Evolutionary conservation across 257 asterid genomes (phyloP), one percentile per base, ranked within the genome.

Genomic region (Forsythia suspensa): DNA sequence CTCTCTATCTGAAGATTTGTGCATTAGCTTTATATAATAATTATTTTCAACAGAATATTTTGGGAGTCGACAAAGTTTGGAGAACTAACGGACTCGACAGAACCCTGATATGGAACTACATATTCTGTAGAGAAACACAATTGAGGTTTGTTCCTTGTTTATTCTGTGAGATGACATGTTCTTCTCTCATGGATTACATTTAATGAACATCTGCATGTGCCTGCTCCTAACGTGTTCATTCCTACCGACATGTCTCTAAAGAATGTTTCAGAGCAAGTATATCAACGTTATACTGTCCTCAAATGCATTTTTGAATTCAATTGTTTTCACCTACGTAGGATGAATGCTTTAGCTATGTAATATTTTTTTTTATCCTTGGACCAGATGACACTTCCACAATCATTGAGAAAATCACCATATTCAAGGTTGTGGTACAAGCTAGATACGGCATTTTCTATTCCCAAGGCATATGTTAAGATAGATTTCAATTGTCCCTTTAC

Each of bases 351-450:
- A 78, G 51, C 76, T 84, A 84, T 74, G 81, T 85, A 72, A 77
- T 78, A 57, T 29, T 76, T 29, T 76, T 24, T 79, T 78, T 76
- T n/a, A 77, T 42, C 74, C 79, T 85, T 75, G 80, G 46, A 82
- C 79, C 94, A 96, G 98, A 84, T 82, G 55, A 91, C 84, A 63
- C 79, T 90, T 70, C 99, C 99, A 52, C 74, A 72, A 78, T 80
- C 91, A 74, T 84, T 91, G 96, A 85, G 92, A 90, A 90, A 90
- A 86, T 90, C 99, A 20, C 81, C 87, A 42, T 88, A 84, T 88
- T 96, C 99, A 82, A 90, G 93, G 88, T 82, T 96, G 88, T 96
- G 99, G 99, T 96, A 90, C 89, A 96, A 96, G 88, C 95, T 94
- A 70, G 97, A 96, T 81, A 87, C 95, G 40, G 79, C 89, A 46